Evolutionary conservation across 2,329 filamentous ascomycete species (phyloP).

Genomic region (Colletotrichum chrysophilum): DNA sequence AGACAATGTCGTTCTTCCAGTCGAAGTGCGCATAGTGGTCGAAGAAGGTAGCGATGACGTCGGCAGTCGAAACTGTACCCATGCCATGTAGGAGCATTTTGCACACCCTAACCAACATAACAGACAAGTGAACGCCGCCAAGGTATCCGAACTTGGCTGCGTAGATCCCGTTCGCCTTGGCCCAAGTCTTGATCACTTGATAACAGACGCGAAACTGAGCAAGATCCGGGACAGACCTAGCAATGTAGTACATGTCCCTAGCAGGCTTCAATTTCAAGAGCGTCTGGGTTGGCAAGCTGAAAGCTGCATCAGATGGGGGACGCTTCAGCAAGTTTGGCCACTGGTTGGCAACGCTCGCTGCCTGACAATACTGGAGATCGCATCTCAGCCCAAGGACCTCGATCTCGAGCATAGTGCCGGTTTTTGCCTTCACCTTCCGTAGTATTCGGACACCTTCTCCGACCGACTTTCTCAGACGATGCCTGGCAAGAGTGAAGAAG

Average conservation of each 20-base stretch:
- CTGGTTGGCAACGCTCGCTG: constrained; percentile 23
- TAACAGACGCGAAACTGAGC: constrained; percentile 63
- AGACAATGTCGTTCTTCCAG: constrained; percentile 60
- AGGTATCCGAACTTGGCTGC: constrained; percentile 69
- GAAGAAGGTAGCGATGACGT: constrained; percentile 67
- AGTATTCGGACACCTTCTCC: constrained; percentile 52
- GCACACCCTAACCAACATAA: constrained; percentile 64
- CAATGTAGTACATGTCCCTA: constrained; percentile 66
- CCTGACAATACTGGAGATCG: constrained; percentile 71
- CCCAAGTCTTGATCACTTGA: constrained; percentile 67
- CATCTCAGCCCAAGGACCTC: constrained; percentile 62
- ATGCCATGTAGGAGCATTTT: constrained; percentile 53
- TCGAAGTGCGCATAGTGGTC: constrained; percentile 65
- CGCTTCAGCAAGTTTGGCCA: constrained; percentile 54
- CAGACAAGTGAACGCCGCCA: constrained; percentile 67
- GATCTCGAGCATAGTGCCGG: constrained; percentile 69
- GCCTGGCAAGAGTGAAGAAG: constrained; percentile 65
- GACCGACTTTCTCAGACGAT: constrained; percentile 56
- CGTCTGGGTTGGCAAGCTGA: constrained; percentile 59
- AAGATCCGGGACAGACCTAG: constrained; percentile 63
- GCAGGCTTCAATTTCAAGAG: constrained; percentile 68
- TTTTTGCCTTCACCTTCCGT: constrained; percentile 61
- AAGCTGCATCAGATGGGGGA: constrained; percentile 56
- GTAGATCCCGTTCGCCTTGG: constrained; percentile 66
- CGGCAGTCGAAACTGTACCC: constrained; percentile 46